phyloP scores from a whole-genome alignment of 768 basidiomycete species.

The Dacryopinax primogenitus region DNA sequence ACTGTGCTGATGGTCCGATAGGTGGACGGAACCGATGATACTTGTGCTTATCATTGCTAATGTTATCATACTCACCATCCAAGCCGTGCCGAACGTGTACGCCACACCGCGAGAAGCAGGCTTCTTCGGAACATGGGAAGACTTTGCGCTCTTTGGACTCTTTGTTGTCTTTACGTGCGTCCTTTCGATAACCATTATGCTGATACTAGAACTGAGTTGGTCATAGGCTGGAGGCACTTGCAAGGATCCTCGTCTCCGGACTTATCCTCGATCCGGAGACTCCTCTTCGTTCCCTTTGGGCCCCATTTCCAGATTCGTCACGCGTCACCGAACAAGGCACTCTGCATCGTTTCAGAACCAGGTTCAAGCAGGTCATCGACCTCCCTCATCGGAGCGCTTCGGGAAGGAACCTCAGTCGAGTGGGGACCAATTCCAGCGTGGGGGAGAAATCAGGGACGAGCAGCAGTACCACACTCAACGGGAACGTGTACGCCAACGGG shows the following conservation, averaged over 20 bases:
- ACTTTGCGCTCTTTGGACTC: constrained; percentile 67
- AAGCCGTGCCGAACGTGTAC: constrained; percentile 52
- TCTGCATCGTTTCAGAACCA: neutral
- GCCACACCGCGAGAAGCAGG: constrained; percentile 32
- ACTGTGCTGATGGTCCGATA: constrained; percentile 22
- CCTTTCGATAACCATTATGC: neutral
- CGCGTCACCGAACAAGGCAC: constrained; percentile 11
- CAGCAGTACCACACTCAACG: neutral
- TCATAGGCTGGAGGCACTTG: constrained; percentile 66
- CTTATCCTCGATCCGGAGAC: constrained; percentile 76
- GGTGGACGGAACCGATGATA: constrained; percentile 78
- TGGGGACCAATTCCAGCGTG: neutral
- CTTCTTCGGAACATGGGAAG: constrained; percentile 85
- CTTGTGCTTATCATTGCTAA: constrained; percentile 73
- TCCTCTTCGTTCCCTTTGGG: constrained; percentile 31
- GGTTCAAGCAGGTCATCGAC: neutral
- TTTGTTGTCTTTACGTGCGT: constrained; percentile 80
- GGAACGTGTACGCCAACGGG: neutral
- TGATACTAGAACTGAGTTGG: constrained; percentile 10
- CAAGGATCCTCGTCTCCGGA: constrained; percentile 81
- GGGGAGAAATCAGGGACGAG: neutral
- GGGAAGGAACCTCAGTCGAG: neutral
- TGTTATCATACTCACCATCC: constrained; percentile 67
- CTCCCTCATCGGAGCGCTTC: neutral
- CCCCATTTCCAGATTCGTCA: constrained; percentile 13